A percentile compares a stretch with the other conserved stretches of the same genome.
Conservation (phyloP, 108 stramenopile genomes). For the Epipyxis sp. region DNA sequence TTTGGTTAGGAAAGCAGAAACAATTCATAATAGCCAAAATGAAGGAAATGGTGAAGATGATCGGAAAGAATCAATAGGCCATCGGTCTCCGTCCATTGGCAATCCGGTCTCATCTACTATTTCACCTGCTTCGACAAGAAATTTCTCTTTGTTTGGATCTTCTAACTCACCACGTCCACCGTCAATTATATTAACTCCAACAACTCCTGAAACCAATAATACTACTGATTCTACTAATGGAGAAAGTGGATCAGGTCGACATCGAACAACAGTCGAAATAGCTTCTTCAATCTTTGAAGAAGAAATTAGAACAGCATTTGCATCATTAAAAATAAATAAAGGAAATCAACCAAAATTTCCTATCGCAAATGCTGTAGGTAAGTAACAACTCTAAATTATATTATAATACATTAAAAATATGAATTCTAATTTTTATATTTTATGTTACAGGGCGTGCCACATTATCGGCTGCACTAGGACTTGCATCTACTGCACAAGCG, state of each 20-base stretch:
- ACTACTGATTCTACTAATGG: background rate
- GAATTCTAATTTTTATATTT: background rate
- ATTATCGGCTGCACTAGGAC: background rate
- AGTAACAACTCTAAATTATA: background rate
- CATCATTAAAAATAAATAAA: background rate
- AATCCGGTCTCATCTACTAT: too few relatives aligned
- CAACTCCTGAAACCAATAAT: background rate
- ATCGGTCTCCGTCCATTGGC: too few relatives aligned
- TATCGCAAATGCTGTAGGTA: conserved; percentile 2
- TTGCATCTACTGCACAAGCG: background rate
- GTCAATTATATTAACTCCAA: too few relatives aligned
- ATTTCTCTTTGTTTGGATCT: too few relatives aligned
- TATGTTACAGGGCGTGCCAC: background rate
- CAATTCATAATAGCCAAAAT: background rate
- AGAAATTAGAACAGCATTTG: background rate
- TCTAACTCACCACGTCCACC: too few relatives aligned
- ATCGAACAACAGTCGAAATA: too few relatives aligned
- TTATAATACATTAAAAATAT: background rate
- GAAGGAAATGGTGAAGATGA: background rate
- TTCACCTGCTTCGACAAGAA: too few relatives aligned
- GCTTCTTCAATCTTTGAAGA: background rate
- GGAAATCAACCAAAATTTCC: background rate
- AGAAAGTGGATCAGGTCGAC: too few relatives aligned
- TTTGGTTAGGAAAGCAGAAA: background rate
- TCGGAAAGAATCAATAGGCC: background rate